Base-by-base conservation (phyloP, 306 rosid genomes). In the Luffa acutangula region DNA sequence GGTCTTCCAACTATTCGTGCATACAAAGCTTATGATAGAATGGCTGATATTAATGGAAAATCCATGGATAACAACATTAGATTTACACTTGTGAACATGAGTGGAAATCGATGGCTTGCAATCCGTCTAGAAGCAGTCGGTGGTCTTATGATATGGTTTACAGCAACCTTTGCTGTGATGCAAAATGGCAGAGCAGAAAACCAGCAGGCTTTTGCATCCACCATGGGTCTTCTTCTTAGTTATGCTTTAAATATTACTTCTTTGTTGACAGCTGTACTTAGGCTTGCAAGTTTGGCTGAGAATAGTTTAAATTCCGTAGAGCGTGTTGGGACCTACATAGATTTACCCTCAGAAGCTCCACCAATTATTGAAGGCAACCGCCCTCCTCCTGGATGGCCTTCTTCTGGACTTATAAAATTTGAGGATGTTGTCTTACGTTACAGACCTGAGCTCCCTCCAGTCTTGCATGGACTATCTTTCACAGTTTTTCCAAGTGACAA, bases 1-100 rank as follows among this genome's bases (percentile, higher is more conserved):
- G 98, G 98, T 80, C 75, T 94, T 79, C 78, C 93, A 83, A 86
- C 95, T 0, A 94, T 94, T 63, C 97, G 97, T 5, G 97, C 97
- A 71, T 94, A 91, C 84, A 86, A 92, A 86, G 97, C 98, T 49
- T 94, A 94, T 72, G 97, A 92, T 80, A 89, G 97, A 62, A 92
- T 94, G 97, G 90, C 98, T 5, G 90, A 89, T 21, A 91, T 92
- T 76, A 94, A 91, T 82, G 89, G 89, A 25, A 87, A 45, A 58
- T 84, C 89, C 37, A 79, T 87, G 70, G 87, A 87, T 80, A 84
- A 82, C n/a, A 84, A 77, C 63, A 82, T 87, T 67, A 84, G 86
- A 69, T 84, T 87, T 59, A 74, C 87, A 53, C 79, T 87, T 20
- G 86, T 84, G 69, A 84, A 21, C 80, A 87, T 87, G 79, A 82